phyloP scores from a whole-genome alignment of 2,329 filamentous ascomycete genomes.

The Hypocrella siamensis region DNA sequence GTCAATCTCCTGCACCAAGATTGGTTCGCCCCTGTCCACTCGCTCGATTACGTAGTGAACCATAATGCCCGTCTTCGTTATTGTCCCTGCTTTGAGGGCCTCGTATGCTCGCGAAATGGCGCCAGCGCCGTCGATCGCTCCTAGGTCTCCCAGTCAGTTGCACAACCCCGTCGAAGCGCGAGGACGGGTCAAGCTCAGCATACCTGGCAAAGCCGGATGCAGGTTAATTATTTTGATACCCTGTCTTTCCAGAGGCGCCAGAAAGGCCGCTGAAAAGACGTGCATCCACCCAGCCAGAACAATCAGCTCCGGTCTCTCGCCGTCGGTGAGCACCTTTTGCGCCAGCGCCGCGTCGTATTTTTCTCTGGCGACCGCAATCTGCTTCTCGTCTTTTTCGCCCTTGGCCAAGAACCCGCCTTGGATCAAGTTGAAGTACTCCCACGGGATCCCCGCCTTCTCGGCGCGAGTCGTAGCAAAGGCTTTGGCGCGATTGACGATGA shows the following conservation, averaged over 20 bases:
- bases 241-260: conserved; percentile 47
- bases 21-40: conserved; percentile 65
- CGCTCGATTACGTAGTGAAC: conserved; percentile 69
- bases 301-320: conserved; percentile 48
- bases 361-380: conserved; percentile 42
- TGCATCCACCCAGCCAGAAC: conserved; percentile 85
- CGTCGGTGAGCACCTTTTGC: conserved; percentile 37
- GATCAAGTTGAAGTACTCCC: conserved; percentile 68
- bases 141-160: conserved; percentile 17
- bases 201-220: conserved; percentile 57
- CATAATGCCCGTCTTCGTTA: conserved; percentile 73
- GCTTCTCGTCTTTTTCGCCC: conserved; percentile 30
- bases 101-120: conserved; percentile 68
- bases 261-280: conserved; percentile 54
- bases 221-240: conserved; percentile 65
- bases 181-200: conserved; percentile 8
- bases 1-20: conserved; percentile 33
- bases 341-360: conserved; percentile 66
- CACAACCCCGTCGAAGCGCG: background rate
- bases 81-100: conserved; percentile 48
- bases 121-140: conserved; percentile 59
- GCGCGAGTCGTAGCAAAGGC: conserved; percentile 27
- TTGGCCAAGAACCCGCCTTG: conserved; percentile 44
- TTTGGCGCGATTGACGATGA: conserved; percentile 33
- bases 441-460: conserved; percentile 33